Conservation (phyloP, 768 basidiomycete genomes). For the Collybiopsis luxurians region DNA sequence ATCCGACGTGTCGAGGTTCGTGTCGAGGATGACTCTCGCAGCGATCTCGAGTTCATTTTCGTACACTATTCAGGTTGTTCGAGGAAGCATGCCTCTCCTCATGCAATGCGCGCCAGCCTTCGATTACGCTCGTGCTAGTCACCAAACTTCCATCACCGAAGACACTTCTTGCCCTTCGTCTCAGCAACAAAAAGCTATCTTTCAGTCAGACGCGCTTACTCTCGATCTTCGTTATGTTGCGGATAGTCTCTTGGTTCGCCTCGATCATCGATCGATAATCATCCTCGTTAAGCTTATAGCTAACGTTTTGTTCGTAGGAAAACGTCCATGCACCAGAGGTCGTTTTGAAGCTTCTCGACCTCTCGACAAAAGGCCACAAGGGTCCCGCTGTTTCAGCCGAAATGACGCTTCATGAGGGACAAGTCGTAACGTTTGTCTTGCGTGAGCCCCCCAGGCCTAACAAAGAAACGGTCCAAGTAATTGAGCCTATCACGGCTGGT, state of each 20-base stretch:
- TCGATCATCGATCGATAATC: not conserved
- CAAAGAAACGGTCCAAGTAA: conserved; percentile 5
- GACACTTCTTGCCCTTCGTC: conserved; percentile 31
- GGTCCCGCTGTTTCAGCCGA: conserved; percentile 61
- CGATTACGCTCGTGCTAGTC: conserved; percentile 82
- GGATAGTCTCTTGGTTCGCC: conserved; percentile 43
- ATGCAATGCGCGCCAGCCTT: conserved; percentile 96
- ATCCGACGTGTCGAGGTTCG: conserved; percentile 74
- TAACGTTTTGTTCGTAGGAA: conserved; percentile 24
- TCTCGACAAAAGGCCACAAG: conserved; percentile 69
- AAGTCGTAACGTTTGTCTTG: conserved; percentile 86
- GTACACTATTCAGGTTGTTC: conserved; percentile 55
- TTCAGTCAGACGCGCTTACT: conserved; percentile 52
- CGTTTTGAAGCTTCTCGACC: conserved; percentile 57
- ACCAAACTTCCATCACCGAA: conserved; percentile 57
- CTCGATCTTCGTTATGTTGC: conserved; percentile 79
- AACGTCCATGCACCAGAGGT: conserved; percentile 51
- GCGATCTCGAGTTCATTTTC: not conserved
- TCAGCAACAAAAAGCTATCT: conserved; percentile 56
- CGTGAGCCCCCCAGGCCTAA: conserved; percentile 52
- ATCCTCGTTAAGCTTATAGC: not conserved
- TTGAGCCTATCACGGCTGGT: conserved; percentile 9
- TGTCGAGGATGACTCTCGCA: not conserved
- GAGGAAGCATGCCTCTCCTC: conserved; percentile 74
- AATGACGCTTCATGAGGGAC: conserved; percentile 75